Conservation (phyloP, 768 basidiomycete species). For the Suillus weaverae region DNA sequence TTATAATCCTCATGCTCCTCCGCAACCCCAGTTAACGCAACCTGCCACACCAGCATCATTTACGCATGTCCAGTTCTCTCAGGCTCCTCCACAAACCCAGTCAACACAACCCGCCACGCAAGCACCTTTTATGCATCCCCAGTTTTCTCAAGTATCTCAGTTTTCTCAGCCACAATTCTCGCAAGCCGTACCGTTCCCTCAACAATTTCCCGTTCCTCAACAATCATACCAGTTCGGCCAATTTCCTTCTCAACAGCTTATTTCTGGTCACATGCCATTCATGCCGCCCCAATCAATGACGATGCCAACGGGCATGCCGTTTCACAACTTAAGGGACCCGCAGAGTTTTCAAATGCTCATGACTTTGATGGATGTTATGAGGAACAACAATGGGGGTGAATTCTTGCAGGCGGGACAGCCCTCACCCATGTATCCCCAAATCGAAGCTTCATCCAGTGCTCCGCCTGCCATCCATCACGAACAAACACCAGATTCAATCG, state of each 20-base stretch:
- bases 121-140: slow-evolving; percentile 7
- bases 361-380: slow-evolving; percentile 14
- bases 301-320: not conserved
- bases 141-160: slow-evolving; percentile 15
- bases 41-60: slow-evolving; percentile 1
- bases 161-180: slow-evolving; percentile 21
- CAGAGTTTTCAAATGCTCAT: slow-evolving; percentile 5
- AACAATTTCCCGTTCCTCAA: slow-evolving; percentile 13
- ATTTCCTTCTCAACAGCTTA: not conserved
- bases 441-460: slow-evolving; percentile 5
- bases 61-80: slow-evolving; percentile 12
- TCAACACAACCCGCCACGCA: slow-evolving; percentile 16
- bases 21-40: slow-evolving; percentile 20
- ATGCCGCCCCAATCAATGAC: not conserved
- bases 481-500: not conserved
- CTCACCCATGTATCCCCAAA: slow-evolving; percentile 3
- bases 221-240: slow-evolving; percentile 4
- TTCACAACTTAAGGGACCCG: not conserved
- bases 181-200: slow-evolving; percentile 20
- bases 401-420: slow-evolving; percentile 4
- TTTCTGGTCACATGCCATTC: slow-evolving; percentile 1
- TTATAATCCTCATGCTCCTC: slow-evolving; percentile 13
- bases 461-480: not conserved
- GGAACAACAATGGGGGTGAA: slow-evolving; percentile 10
- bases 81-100: slow-evolving; percentile 15